Percentiles rank a stretch among this genome's conserved stretches.
phyloP scores from a whole-genome alignment of 1,284 basidiomycete species.

The Ganoderma meredithae region DNA sequence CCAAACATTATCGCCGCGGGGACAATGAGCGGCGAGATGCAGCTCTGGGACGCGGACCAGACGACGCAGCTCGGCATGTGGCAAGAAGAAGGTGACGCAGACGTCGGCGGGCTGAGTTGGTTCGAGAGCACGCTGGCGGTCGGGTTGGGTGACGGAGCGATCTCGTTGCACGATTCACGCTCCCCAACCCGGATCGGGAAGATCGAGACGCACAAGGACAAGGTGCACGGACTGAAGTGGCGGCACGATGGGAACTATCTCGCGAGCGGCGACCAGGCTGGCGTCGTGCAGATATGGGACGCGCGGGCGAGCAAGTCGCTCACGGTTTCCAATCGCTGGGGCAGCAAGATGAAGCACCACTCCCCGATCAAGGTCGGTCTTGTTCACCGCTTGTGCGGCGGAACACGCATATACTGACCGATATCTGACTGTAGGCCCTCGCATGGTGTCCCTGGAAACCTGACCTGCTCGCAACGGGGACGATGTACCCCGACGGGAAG shows the following conservation, averaged over 20 bases:
- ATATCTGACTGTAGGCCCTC: slow-evolving; percentile 55
- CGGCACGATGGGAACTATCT: slow-evolving; percentile 51
- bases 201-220: slow-evolving; percentile 47
- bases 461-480: slow-evolving; percentile 72
- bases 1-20: slow-evolving; percentile 48
- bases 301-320: slow-evolving; percentile 46
- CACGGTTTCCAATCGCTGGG: slow-evolving; percentile 42
- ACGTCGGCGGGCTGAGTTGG: slow-evolving; percentile 54
- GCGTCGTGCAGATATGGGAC: slow-evolving; percentile 56
- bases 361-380: slow-evolving; percentile 61
- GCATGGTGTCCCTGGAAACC: slow-evolving; percentile 83
- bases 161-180: slow-evolving; percentile 50
- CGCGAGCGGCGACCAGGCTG: slow-evolving; percentile 51
- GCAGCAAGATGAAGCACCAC: slow-evolving; percentile 57
- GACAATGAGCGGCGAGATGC: slow-evolving; percentile 47
- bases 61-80: slow-evolving; percentile 43
- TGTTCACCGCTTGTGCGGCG: not conserved
- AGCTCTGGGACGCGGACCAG: slow-evolving; percentile 50
- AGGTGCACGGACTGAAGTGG: slow-evolving; percentile 55
- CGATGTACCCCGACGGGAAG: slow-evolving; percentile 69
- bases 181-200: slow-evolving; percentile 39
- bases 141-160: slow-evolving; percentile 47
- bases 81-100: slow-evolving; percentile 44
- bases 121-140: slow-evolving; percentile 48
- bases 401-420: slow-evolving; percentile 5